Conservation (phyloP, 1,284 basidiomycete species). For the Amylostereum areolatum region DNA sequence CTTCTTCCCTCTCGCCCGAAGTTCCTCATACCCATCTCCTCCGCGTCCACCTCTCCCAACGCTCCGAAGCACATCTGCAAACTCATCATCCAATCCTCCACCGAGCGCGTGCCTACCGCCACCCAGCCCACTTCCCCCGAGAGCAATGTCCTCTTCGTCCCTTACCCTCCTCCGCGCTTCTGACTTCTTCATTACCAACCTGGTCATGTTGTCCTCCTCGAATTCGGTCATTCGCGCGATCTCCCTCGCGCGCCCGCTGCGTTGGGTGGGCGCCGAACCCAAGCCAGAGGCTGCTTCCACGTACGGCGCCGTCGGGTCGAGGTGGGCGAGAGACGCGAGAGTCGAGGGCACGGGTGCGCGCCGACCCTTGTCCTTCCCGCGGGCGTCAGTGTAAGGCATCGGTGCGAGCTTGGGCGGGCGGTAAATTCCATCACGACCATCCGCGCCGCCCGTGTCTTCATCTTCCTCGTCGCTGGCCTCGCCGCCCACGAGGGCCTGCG, state of each 20-base stretch:
- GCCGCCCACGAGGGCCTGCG: constrained; percentile 51
- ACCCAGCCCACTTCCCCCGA: constrained; percentile 62
- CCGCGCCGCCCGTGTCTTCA: constrained; percentile 17
- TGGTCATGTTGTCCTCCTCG: constrained; percentile 95
- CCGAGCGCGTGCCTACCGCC: constrained; percentile 53
- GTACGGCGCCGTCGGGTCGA: constrained; percentile 59
- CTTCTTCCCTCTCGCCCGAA: constrained; percentile 65
- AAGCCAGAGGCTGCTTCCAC: constrained; percentile 78
- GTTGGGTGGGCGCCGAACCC: constrained; percentile 52
- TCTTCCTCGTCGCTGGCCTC: constrained; percentile 30
- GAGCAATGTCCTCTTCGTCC: constrained; percentile 89
- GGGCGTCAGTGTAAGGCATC: constrained; percentile 78
- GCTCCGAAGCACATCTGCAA: constrained; percentile 71
- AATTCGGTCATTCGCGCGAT: constrained; percentile 84
- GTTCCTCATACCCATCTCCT: constrained; percentile 71
- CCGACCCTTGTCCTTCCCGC: constrained; percentile 41
- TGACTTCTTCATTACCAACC: constrained; percentile 88
- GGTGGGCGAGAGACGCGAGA: constrained; percentile 62
- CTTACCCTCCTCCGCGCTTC: constrained; percentile 72
- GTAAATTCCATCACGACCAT: constrained; percentile 60
- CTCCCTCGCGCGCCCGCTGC: constrained; percentile 67
- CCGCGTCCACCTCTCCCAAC: constrained; percentile 39
- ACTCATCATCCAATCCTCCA: constrained; percentile 80
- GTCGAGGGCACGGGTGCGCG: constrained; percentile 60
- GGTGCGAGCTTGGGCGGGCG: constrained; percentile 91